A percentile compares a stretch with the other conserved stretches of the same genome.
phyloP scores from a whole-genome alignment of 2,329 filamentous ascomycete species.

The Stemphylium vesicarium region DNA sequence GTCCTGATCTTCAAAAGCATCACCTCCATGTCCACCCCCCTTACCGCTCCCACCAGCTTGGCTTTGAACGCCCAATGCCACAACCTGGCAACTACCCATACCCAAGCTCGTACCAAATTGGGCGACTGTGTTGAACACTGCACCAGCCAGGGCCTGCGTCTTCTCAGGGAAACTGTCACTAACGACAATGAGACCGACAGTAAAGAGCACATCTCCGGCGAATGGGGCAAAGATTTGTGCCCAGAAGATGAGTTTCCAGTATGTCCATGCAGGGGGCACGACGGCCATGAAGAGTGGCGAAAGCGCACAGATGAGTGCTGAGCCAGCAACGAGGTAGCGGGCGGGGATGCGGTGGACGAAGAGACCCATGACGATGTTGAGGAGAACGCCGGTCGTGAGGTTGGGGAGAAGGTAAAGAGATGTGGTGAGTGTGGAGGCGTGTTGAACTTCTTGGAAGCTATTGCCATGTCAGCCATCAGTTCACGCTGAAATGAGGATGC shows the following conservation, averaged over 20 bases:
- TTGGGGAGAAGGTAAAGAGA: constrained; percentile 54
- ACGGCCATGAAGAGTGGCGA: constrained; percentile 64
- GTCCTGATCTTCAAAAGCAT: constrained; percentile 13
- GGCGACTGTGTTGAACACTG: constrained; percentile 65
- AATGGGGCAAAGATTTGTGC: constrained; percentile 52
- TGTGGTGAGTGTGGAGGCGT: constrained; percentile 38
- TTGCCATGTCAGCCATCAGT: not conserved
- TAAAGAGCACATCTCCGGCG: constrained; percentile 60
- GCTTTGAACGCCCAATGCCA: constrained; percentile 28
- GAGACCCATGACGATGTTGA: constrained; percentile 55
- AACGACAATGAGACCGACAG: constrained; percentile 62
- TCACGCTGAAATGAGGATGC: too few species aligned
- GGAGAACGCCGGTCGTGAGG: constrained; percentile 45
- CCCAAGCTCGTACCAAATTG: constrained; percentile 60
- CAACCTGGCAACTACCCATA: constrained; percentile 35
- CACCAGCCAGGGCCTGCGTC: constrained; percentile 65
- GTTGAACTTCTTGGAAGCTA: constrained; percentile 52
- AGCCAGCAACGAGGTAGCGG: constrained; percentile 51
- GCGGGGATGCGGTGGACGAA: constrained; percentile 55
- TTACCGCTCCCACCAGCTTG: not conserved
- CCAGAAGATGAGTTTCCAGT: constrained; percentile 58
- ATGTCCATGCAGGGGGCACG: constrained; percentile 56
- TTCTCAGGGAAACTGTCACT: constrained; percentile 62
- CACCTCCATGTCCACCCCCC: constrained; percentile 10
- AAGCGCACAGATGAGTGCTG: constrained; percentile 52